Percentiles rank a stretch among this genome's conserved stretches.
phyloP scores from a whole-genome alignment of 768 basidiomycete species.

The Sutorius australiensis region DNA sequence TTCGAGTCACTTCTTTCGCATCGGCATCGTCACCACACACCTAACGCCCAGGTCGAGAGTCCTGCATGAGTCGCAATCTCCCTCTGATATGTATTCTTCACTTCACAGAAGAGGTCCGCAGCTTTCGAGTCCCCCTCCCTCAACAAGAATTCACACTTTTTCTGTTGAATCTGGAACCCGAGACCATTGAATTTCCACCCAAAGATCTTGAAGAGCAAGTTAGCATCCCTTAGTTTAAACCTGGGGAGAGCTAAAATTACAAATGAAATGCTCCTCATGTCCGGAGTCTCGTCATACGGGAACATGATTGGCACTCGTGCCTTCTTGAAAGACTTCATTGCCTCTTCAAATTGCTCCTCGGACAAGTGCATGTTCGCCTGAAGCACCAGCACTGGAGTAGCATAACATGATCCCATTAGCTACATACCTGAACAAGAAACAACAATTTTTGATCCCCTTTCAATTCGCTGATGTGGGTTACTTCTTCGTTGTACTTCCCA shows the following conservation, averaged over 20 bases:
- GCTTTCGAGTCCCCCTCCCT: not conserved
- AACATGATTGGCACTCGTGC: slow-evolving; percentile 9
- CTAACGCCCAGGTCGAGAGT: slow-evolving; percentile 13
- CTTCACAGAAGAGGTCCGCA: slow-evolving; percentile 7
- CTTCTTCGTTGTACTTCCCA: slow-evolving; percentile 4
- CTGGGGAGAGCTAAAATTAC: not conserved
- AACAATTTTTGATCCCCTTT: not conserved
- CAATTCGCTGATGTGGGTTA: not conserved
- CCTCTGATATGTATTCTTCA: slow-evolving; percentile 6
- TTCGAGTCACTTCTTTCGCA: no score
- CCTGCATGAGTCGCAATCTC: slow-evolving; percentile 13
- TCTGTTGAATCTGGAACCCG: slow-evolving; percentile 13
- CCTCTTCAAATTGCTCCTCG: not conserved
- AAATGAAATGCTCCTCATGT: slow-evolving; percentile 15
- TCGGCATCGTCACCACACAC: not conserved
- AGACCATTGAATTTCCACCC: slow-evolving; percentile 22
- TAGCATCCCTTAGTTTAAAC: not conserved
- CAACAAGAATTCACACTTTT: slow-evolving; percentile 9
- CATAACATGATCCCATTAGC: not conserved
- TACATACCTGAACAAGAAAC: slow-evolving; percentile 13
- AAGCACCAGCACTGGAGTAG: not conserved
- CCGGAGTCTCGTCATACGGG: slow-evolving; percentile 9
- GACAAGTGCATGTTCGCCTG: slow-evolving; percentile 17
- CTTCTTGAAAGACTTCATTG: slow-evolving; percentile 7
- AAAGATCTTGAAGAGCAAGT: slow-evolving; percentile 9